phyloP scores from a whole-genome alignment of 1,139 yeast species.

The Debaryomyces coudertii region DNA sequence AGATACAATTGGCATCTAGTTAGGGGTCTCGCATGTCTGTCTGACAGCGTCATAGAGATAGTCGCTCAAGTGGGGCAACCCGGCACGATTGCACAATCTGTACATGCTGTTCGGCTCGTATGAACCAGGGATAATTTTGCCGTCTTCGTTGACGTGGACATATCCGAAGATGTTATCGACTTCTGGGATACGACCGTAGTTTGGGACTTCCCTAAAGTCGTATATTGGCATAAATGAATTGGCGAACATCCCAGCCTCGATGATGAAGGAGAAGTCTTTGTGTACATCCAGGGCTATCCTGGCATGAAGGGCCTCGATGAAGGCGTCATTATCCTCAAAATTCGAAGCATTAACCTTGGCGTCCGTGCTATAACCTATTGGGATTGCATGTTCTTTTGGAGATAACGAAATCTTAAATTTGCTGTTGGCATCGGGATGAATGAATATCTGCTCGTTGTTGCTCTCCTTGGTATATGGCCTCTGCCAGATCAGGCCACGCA shows the following conservation, averaged over 20 bases:
- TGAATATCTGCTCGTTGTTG: constrained; percentile 29
- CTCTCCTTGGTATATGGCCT: constrained; percentile 18
- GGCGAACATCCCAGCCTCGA: constrained; percentile 65
- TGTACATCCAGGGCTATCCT: constrained; percentile 30
- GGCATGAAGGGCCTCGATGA: constrained; percentile 32
- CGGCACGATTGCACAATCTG: constrained; percentile 56
- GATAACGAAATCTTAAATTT: constrained; percentile 22
- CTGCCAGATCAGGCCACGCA: neutral
- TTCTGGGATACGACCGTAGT: constrained; percentile 70
- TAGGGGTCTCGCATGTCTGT: constrained; percentile 12
- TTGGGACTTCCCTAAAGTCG: constrained; percentile 69
- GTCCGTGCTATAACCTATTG: constrained; percentile 28
- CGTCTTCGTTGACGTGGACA: constrained; percentile 59
- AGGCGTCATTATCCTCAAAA: constrained; percentile 32
- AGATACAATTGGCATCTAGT: neutral
- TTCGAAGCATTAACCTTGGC: constrained; percentile 25
- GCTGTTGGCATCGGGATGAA: constrained; percentile 23
- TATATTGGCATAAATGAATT: constrained; percentile 70
- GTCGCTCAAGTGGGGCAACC: constrained; percentile 62
- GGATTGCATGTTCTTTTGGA: constrained; percentile 30
- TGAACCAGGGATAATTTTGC: constrained; percentile 55
- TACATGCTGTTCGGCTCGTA: constrained; percentile 66
- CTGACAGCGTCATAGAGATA: constrained; percentile 48
- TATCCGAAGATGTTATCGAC: constrained; percentile 76
- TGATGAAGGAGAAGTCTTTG: constrained; percentile 58